phyloP scores from a whole-genome alignment of 257 asterid species.

The Echium plantagineum region DNA sequence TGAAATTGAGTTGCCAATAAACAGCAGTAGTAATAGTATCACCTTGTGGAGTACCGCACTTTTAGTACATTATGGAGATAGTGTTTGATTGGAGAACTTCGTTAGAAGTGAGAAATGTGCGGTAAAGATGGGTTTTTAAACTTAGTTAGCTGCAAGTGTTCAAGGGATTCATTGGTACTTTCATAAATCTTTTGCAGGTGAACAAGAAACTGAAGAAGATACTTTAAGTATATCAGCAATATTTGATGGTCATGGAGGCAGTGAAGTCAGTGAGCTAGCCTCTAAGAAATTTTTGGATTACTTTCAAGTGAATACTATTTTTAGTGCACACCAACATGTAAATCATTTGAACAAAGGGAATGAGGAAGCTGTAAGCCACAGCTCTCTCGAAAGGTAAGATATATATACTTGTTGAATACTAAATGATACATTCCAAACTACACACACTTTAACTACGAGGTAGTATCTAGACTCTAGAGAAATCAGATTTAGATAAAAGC shows the following conservation, averaged over 20 bases:
- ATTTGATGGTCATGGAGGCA: conserved; percentile 83
- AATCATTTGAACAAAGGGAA: conserved; percentile 16
- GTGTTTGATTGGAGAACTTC: too few species aligned
- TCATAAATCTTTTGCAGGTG: conserved; percentile 21
- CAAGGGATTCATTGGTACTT: not conserved
- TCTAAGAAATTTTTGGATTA: conserved; percentile 43
- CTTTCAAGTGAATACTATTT: conserved; percentile 33
- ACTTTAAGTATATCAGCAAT: conserved; percentile 49
- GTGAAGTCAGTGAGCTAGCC: conserved; percentile 69
- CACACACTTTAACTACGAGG: too few species aligned
- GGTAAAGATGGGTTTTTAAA: not conserved
- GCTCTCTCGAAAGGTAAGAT: conserved; percentile 5
- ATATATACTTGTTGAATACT: too few species aligned
- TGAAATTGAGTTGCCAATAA: not conserved
- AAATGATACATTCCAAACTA: too few species aligned
- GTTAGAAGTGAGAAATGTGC: not conserved
- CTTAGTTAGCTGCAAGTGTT: not conserved
- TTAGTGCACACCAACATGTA: conserved; percentile 20
- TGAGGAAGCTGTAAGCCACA: conserved; percentile 8
- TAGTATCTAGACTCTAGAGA: too few species aligned
- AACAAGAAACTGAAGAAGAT: conserved; percentile 27
- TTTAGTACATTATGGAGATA: too few species aligned
- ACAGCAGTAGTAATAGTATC: not conserved
- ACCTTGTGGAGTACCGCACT: too few species aligned
- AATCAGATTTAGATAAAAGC: too few species aligned